Evolutionary conservation across 192 early-diverging fungal species (phyloP).

Genomic region (Helicostylum pulchrum): DNA sequence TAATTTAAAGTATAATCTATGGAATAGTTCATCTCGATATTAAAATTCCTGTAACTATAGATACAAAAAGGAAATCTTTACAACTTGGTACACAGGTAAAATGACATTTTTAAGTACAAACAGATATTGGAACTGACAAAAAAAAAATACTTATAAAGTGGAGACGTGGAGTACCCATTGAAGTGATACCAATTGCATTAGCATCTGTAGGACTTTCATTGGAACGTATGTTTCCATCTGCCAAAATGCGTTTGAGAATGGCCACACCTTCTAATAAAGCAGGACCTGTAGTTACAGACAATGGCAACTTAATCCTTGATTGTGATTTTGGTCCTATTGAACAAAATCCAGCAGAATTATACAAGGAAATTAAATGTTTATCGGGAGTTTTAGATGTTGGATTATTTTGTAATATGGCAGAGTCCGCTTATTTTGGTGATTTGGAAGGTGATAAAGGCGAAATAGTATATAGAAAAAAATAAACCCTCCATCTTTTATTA

Average conservation of each 20-base stretch:
- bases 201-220: constrained; percentile 54
- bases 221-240: constrained; percentile 29
- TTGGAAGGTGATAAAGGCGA: constrained; percentile 61
- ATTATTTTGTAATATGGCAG: constrained; percentile 84
- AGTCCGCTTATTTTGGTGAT: constrained; percentile 81
- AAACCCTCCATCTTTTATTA: too few species aligned
- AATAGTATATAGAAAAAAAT: constrained; percentile 9
- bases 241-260: constrained; percentile 73
- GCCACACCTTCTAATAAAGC: constrained; percentile 65
- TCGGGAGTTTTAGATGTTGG: constrained; percentile 93
- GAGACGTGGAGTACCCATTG: constrained; percentile 84
- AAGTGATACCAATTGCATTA: constrained; percentile 85
- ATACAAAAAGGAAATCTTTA: constrained; percentile 79
- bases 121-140: neutral
- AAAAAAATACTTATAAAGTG: constrained; percentile 39
- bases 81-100: constrained; percentile 30
- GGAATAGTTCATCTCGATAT: neutral
- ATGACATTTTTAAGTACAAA: too few species aligned
- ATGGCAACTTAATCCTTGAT: constrained; percentile 90
- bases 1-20: too few species aligned
- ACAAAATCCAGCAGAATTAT: constrained; percentile 43
- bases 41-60: constrained; percentile 26
- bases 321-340: constrained; percentile 71
- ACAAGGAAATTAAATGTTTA: constrained; percentile 60
- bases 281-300: constrained; percentile 94